Evolutionary conservation across 2,329 filamentous ascomycete genomes (phyloP).

Genomic region (Xylariales sp.): DNA sequence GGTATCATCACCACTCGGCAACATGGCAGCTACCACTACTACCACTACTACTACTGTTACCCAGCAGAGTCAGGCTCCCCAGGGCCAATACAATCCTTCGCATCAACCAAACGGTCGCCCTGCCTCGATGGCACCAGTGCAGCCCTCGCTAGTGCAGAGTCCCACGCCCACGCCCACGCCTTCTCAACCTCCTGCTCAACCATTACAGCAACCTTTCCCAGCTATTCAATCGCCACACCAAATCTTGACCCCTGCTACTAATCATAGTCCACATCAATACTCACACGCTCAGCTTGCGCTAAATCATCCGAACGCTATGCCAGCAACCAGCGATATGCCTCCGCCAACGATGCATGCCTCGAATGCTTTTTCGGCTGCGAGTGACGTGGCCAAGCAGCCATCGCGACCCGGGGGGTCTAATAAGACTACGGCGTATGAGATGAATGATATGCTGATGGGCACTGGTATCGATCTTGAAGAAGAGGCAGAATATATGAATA

Average conservation of each 20-base stretch:
- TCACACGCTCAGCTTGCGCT: constrained; percentile 48
- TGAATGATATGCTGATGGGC: constrained; percentile 84
- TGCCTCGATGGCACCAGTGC: constrained; percentile 38
- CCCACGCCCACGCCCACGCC: constrained; percentile 30
- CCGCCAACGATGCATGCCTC: constrained; percentile 45
- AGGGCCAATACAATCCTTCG: constrained; percentile 50
- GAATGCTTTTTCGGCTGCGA: constrained; percentile 38
- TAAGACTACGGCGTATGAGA: constrained; percentile 75
- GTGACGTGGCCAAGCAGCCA: constrained; percentile 61
- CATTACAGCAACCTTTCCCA: constrained; percentile 23
- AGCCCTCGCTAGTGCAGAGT: constrained; percentile 21
- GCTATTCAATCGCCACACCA: constrained; percentile 30
- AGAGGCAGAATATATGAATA: constrained; percentile 84
- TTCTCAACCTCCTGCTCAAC: constrained; percentile 33
- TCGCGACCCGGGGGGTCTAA: constrained; percentile 72
- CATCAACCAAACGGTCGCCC: constrained; percentile 47
- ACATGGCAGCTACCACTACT: constrained; percentile 20
- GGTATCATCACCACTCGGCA: constrained; percentile 46
- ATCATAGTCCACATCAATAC: constrained; percentile 42
- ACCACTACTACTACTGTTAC: constrained; percentile 26
- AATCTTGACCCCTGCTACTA: constrained; percentile 40
- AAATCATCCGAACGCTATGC: constrained; percentile 32
- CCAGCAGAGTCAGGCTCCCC: constrained; percentile 29
- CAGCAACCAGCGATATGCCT: constrained; percentile 50
- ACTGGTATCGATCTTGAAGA: constrained; percentile 89